phyloP scores from a whole-genome alignment of 1,284 basidiomycete genomes.

The Phenoliferia sp. region DNA sequence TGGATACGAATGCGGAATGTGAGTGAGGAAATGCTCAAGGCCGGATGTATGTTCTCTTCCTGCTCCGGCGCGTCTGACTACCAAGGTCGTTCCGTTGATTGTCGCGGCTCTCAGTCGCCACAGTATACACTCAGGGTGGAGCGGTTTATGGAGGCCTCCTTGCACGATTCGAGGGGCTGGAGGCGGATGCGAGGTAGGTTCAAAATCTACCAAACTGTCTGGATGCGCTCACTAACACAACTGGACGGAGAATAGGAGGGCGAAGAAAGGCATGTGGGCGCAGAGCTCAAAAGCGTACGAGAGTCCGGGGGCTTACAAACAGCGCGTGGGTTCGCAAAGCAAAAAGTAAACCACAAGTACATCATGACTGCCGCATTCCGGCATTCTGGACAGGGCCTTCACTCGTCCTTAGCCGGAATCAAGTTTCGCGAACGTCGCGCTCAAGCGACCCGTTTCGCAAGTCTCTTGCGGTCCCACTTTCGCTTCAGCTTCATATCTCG shows the following conservation, averaged over 20 bases:
- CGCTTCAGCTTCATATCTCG: too few species aligned
- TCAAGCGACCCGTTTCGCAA: too few species aligned
- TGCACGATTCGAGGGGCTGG: constrained; percentile 3
- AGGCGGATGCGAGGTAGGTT: constrained; percentile 10
- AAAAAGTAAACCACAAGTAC: neutral
- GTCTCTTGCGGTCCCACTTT: too few species aligned
- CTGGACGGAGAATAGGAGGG: neutral
- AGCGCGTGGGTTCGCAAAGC: neutral
- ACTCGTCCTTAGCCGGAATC: too few species aligned
- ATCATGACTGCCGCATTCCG: too few species aligned
- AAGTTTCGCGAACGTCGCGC: too few species aligned
- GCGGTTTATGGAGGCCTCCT: constrained; percentile 62
- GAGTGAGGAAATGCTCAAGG: constrained; percentile 65
- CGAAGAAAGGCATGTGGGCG: neutral
- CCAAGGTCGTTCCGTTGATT: neutral
- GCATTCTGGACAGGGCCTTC: too few species aligned
- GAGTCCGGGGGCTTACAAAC: constrained; percentile 1
- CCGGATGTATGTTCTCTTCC: constrained; percentile 11
- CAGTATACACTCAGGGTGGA: constrained; percentile 66
- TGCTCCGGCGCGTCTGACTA: neutral
- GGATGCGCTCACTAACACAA: neutral
- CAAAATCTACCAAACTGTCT: neutral
- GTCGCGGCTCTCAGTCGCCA: constrained; percentile 46
- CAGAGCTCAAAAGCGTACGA: neutral
- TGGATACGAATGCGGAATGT: constrained; percentile 48